Base-by-base conservation (phyloP, 108 stramenopile species). In the Nannochloropsis granulata region DNA sequence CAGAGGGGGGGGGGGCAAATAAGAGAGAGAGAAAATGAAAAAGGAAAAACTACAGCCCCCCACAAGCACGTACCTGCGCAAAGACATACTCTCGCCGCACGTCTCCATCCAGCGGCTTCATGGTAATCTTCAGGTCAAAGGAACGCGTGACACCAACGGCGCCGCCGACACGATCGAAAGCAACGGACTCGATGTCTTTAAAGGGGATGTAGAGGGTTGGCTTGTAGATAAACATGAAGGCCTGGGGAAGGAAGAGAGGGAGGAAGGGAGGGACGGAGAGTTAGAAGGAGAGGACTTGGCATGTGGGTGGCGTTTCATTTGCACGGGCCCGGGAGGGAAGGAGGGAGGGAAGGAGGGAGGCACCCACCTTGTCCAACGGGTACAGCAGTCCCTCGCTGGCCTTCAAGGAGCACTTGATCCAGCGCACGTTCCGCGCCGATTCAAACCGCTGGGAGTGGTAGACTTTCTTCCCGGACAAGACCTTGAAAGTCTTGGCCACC, bases 191-290 rank as follows among this genome's bases (percentile, higher is more conserved):
- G 24, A 99, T 91, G 84, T 99, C 99, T 79, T 96, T 95, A 91
- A 96, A 98, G 44, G 95, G 94, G 89, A 99, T 95, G 79, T 97
- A 85, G 42, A 96, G 92, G 43, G 98, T 95, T 2, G 99, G 99
- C 90, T 98, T 98, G 94, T 99, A 96, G 82, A 99, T 98, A 92
- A 98, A 99, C 86, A 99, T 93, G 92, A 99, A 98, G 84, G 96
- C 94, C 92, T 84, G 86, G 21, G 82, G 82, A 14, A 43, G 19
- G 21, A n/a, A 44, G n/a, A 43, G 45, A 46, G 45, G 45, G 45
- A 46, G 45, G 45, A 14, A 71, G 56, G 56, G 56, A 71, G 56
- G 56, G 56, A 71, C 3, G 56, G 56, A 71, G 56, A n/a, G 56
- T n/a, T 34, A n/a, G 56, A n/a, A 71, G 56, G 56, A 3, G 56